A percentile compares a stretch with the other conserved stretches of the same genome.
These are phyloP conservation scores for Globisporangium splendens DNA, from an alignment of 352 stramenopile genomes.

Conservation along the genomic window DNA sequence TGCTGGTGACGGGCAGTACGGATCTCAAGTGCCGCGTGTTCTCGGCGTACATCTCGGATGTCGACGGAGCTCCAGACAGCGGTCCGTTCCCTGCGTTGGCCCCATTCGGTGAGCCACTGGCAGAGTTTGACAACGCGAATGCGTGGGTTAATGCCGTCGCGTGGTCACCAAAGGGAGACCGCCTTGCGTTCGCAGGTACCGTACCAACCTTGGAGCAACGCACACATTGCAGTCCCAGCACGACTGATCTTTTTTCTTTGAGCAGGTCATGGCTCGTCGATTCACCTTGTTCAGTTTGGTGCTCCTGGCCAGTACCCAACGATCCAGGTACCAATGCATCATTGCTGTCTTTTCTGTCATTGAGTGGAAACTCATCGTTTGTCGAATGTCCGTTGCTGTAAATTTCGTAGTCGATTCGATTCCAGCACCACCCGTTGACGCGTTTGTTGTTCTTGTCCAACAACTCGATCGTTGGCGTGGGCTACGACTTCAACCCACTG, in stretches of 20 bases:
- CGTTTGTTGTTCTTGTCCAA: slow-evolving; percentile 89
- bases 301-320: slow-evolving; percentile 63
- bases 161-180: slow-evolving; percentile 88
- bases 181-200: slow-evolving; percentile 80
- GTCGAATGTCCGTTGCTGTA: too few species aligned
- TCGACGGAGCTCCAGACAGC: slow-evolving; percentile 70
- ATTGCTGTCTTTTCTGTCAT: not conserved
- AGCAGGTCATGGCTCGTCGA: slow-evolving; percentile 83
- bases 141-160: slow-evolving; percentile 91
- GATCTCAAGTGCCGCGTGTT: slow-evolving; percentile 94
- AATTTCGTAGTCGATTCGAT: slow-evolving; percentile 75
- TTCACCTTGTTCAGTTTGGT: slow-evolving; percentile 89
- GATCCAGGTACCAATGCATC: slow-evolving; percentile 41
- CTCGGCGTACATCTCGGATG: slow-evolving; percentile 79
- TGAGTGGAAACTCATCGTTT: too few species aligned
- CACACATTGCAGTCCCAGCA: not conserved
- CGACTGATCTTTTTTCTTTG: not conserved
- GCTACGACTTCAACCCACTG: slow-evolving; percentile 92
- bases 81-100: slow-evolving; percentile 72
- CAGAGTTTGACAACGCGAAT: slow-evolving; percentile 84
- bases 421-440: slow-evolving; percentile 80
- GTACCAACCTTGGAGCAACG: not conserved
- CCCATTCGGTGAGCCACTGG: slow-evolving; percentile 77
- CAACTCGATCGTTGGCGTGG: slow-evolving; percentile 80
- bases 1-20: slow-evolving; percentile 89